phyloP scores from a whole-genome alignment of 2,329 filamentous ascomycete genomes.

The Pseudomassariella vexata region DNA sequence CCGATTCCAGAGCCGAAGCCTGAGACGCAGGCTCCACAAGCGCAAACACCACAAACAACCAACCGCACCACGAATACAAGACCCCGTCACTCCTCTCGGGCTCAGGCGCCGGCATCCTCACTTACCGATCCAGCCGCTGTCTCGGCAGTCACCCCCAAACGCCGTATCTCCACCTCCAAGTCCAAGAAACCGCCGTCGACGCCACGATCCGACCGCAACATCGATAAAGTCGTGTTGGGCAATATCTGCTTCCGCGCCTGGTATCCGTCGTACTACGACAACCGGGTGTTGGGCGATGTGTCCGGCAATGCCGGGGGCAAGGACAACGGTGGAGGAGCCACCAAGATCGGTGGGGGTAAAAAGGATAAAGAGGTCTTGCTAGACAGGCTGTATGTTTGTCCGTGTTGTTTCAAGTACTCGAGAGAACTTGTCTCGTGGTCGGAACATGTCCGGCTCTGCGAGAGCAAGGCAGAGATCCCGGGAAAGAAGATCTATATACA shows the following conservation, averaged over 20 bases:
- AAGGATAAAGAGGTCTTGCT: slow-evolving; percentile 39
- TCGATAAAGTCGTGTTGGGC: slow-evolving; percentile 81
- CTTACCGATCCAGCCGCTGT: not conserved
- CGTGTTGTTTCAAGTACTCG: slow-evolving; percentile 91
- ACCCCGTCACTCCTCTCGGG: not conserved
- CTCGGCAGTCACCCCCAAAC: slow-evolving; percentile 6
- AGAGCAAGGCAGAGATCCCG: slow-evolving; percentile 44
- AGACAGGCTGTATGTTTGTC: slow-evolving; percentile 77
- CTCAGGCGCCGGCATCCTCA: not conserved
- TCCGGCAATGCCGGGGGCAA: slow-evolving; percentile 19
- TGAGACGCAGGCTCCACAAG: no score
- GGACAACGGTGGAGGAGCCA: slow-evolving; percentile 14
- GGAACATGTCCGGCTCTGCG: slow-evolving; percentile 54
- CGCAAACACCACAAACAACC: slow-evolving; percentile 3
- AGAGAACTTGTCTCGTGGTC: slow-evolving; percentile 54
- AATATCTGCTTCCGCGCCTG: slow-evolving; percentile 80
- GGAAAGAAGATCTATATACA: slow-evolving; percentile 71
- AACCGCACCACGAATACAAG: slow-evolving; percentile 2
- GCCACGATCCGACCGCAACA: slow-evolving; percentile 61
- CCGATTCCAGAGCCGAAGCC: slow-evolving; percentile 1
- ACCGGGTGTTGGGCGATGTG: slow-evolving; percentile 55
- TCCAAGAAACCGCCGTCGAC: slow-evolving; percentile 21
- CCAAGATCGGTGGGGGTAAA: slow-evolving; percentile 26
- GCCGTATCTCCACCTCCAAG: slow-evolving; percentile 3
- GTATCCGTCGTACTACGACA: slow-evolving; percentile 89